Conservation (phyloP, 257 asterid species). For the Forsythia suspensa region DNA sequence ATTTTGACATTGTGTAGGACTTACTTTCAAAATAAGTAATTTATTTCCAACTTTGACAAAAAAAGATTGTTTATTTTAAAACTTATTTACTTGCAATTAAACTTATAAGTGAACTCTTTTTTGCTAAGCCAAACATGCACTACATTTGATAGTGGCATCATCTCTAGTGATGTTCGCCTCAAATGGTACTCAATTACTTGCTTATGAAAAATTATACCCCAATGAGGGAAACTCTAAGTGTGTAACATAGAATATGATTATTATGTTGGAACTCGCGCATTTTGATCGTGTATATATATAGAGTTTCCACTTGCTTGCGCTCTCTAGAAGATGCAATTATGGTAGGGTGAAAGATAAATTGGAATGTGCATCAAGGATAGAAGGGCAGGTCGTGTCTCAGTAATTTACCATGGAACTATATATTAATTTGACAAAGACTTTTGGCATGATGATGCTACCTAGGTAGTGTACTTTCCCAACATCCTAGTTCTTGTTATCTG, state of each 20-base stretch:
- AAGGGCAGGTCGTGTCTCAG: not conserved
- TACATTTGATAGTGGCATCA: not conserved
- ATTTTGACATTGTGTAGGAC: not conserved
- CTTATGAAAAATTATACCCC: not conserved
- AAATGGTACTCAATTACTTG: not conserved
- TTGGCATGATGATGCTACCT: not conserved
- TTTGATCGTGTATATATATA: not conserved
- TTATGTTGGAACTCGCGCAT: not conserved
- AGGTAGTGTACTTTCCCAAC: not conserved
- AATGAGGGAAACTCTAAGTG: not conserved
- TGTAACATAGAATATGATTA: not conserved
- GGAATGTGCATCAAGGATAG: not conserved
- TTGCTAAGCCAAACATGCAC: not conserved
- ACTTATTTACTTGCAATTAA: no score
- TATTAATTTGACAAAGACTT: not conserved
- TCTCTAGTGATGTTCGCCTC: not conserved
- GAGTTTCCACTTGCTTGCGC: not conserved
- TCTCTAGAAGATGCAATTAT: not conserved
- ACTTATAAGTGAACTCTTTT: not conserved
- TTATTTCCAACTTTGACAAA: not conserved
- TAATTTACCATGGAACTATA: not conserved
- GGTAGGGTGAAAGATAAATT: not conserved
- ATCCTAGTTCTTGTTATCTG: not conserved
- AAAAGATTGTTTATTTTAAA: no score
- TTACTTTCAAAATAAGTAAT: not conserved